These are phyloP conservation scores for Dendrobium officinale DNA, from an alignment of 106 monocot species.

Conservation along the genomic window DNA sequence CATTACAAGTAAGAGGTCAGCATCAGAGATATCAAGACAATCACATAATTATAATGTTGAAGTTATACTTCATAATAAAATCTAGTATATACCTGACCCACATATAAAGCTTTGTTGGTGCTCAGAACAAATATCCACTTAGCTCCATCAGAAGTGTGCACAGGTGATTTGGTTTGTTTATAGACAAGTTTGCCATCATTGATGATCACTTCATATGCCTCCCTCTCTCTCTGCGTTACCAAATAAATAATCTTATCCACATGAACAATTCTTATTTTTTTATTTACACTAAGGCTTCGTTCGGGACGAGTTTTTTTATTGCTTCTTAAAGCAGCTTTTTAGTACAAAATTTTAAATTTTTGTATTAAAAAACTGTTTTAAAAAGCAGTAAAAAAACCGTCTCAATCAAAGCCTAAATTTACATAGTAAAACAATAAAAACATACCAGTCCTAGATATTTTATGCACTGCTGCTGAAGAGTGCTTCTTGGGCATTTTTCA, in stretches of 20 bases:
- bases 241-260: background rate
- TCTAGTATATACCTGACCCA: conserved; percentile 48
- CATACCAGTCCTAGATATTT: conserved; percentile 71
- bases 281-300: no score
- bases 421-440: background rate
- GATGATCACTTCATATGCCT: conserved; percentile 61
- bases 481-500: conserved; percentile 49
- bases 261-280: background rate
- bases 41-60: background rate
- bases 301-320: no score
- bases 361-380: no score
- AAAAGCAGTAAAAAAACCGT: no score
- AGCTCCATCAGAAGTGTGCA: conserved; percentile 59
- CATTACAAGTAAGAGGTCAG: background rate
- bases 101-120: conserved; percentile 52
- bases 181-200: conserved; percentile 52
- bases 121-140: conserved; percentile 96
- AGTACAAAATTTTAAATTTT: no score
- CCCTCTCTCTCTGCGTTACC: conserved; percentile 62
- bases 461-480: conserved; percentile 55
- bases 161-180: conserved; percentile 28
- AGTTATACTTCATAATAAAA: background rate
- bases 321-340: no score
- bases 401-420: no score
- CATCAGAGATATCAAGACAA: background rate